A percentile compares a stretch with the other conserved stretches of the same genome.
These are phyloP conservation scores for Metschnikowia arizonensis DNA, from an alignment of 805 yeast genomes.

Conservation along the genomic window DNA sequence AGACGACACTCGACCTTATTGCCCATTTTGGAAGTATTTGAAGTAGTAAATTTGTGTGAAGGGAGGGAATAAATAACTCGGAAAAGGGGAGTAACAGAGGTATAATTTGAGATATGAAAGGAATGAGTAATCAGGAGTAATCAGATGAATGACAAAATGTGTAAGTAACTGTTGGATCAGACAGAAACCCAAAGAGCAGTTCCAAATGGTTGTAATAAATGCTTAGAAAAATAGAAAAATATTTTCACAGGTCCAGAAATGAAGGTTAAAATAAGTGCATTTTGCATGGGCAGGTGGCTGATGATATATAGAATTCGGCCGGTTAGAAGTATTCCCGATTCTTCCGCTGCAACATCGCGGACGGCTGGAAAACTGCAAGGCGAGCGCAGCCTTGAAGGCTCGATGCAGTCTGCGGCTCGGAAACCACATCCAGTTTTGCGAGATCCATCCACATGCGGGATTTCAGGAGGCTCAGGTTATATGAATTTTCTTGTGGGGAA, in stretches of 20 bases:
- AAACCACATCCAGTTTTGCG: not conserved
- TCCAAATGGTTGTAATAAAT: too few relatives aligned
- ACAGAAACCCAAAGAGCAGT: too few relatives aligned
- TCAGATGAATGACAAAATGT: too few relatives aligned
- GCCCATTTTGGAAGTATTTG: constrained; percentile 7
- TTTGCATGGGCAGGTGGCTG: not conserved
- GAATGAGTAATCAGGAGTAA: too few relatives aligned
- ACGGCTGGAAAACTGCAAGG: constrained; percentile 7
- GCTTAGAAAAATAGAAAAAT: not conserved
- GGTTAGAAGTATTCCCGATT: constrained; percentile 4
- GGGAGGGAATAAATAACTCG: too few relatives aligned
- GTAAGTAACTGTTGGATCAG: too few relatives aligned
- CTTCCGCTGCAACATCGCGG: constrained; percentile 7
- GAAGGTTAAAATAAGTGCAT: not conserved
- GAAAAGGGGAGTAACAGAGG: too few relatives aligned
- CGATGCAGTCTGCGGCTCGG: constrained; percentile 8
- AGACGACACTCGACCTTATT: constrained; percentile 20
- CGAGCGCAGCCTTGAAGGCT: constrained; percentile 9
- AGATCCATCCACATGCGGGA: too few relatives aligned
- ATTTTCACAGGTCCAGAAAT: not conserved
- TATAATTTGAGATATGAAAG: too few relatives aligned
- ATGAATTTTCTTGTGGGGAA: too few relatives aligned
- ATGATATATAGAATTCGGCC: constrained; percentile 5
- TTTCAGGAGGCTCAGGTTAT: too few relatives aligned
- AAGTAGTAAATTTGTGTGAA: not conserved